Base-by-base conservation (phyloP, 805 yeast species). In the Zygosaccharomyces gambellarensis region DNA sequence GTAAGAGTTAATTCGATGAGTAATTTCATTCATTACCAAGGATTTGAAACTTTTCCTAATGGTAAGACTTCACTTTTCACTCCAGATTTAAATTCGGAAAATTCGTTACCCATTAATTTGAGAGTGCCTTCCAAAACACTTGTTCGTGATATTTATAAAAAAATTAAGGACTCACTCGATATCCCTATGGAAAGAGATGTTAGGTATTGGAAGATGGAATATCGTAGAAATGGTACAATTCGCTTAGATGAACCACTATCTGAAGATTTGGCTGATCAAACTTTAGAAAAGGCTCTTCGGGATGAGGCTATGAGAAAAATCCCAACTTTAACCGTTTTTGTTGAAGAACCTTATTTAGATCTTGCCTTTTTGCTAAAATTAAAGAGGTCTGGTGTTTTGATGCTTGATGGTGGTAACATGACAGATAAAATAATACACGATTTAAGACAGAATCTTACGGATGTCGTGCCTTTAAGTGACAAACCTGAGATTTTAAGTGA, bases 1-100 rank as follows among this genome's bases (percentile, higher is more conserved):
- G 75, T 87, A 45, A 77, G 79, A 46, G 67, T 88, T 28, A 80
- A 79, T 50, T 76, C 86, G 0, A 63, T 71, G 36, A 63, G 71
- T 1, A 77, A 81, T 38, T 84, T 87, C 58, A 68, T 71, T 48
- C 70, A 78, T 47, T 83, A 79, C 60, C 75, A 80, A 59, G 95
- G 95, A 0, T 83, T 87, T 61, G 97, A 90, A 64, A 62, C 85
- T 12, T 87, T 83, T 10, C 83, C 88, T 3, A 87, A 87, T 72
- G 76, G 78, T 11, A 56, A 62, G 17, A 56, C 64, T 9, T 71
- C 72, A 40, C 71, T 72, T 40, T 82, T 71, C 55, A 78, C 78
- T 42, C 76, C 78, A 28, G 77, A 73, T 1, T 63, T 79, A n/a
- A 75, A 73, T 55, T 74, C 73, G 32, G 62, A 63, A 14, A 70